Evolutionary conservation across 352 stramenopile genomes (phyloP).

Genomic region (Peronospora farinosa): DNA sequence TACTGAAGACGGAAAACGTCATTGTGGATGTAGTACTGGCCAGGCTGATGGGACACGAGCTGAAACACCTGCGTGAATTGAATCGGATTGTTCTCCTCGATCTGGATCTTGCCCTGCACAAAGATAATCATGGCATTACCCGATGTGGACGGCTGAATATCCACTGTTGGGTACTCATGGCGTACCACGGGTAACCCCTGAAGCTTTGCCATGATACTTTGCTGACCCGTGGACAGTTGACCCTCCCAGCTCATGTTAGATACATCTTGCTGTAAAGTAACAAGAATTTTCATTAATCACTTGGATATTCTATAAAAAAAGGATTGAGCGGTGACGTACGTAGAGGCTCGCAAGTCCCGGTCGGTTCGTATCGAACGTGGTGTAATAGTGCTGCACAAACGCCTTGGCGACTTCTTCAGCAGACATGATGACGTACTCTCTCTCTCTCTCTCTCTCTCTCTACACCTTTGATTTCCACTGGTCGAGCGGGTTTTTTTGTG

Average conservation of each 20-base stretch:
- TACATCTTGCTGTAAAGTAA: constrained; percentile 42
- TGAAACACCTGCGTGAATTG: constrained; percentile 98
- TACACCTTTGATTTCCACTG: no score
- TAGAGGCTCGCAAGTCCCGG: constrained; percentile 68
- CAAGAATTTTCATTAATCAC: neutral
- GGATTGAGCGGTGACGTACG: constrained; percentile 36
- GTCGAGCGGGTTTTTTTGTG: constrained; percentile 3
- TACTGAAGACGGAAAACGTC: constrained; percentile 97
- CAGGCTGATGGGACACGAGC: constrained; percentile 88
- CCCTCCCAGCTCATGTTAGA: constrained; percentile 83
- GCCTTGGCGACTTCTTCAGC: constrained; percentile 78
- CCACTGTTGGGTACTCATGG: constrained; percentile 85
- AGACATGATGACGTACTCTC: constrained; percentile 47
- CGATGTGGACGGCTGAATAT: constrained; percentile 90
- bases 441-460: no score
- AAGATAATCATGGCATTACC: constrained; percentile 93
- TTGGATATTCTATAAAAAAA: neutral
- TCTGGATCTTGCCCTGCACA: constrained; percentile 90
- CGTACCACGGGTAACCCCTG: constrained; percentile 51
- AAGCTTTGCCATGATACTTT: constrained; percentile 89
- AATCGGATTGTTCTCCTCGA: constrained; percentile 91
- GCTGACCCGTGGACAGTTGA: constrained; percentile 55
- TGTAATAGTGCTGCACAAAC: constrained; percentile 87
- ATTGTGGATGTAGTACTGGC: constrained; percentile 97
- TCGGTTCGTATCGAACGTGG: constrained; percentile 79